Conservation (phyloP, 331 rosid genomes). For the Quercus phellos region DNA sequence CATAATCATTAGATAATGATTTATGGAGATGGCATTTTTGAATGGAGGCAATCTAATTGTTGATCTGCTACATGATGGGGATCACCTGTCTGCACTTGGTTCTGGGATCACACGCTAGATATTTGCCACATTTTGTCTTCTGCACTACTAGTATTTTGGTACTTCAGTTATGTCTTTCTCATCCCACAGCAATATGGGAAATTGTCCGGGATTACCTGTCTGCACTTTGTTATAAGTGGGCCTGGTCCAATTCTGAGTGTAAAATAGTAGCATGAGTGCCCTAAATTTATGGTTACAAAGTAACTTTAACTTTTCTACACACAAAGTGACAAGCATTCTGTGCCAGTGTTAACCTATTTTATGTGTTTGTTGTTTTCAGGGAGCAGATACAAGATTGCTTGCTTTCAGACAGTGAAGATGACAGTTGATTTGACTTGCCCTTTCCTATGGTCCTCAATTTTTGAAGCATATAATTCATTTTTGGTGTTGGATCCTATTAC, state of each 20-base stretch:
- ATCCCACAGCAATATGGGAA: neutral
- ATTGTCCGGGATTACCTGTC: no score
- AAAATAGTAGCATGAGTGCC: neutral
- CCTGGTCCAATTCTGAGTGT: neutral
- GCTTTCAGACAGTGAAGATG: constrained; percentile 70
- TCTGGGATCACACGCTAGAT: neutral
- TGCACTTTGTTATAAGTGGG: neutral
- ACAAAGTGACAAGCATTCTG: neutral
- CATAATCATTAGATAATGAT: neutral
- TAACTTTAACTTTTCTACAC: neutral
- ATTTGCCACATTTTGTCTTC: neutral
- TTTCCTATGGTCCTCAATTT: constrained; percentile 1
- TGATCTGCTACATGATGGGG: neutral
- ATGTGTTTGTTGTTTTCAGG: neutral
- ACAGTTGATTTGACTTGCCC: constrained; percentile 28
- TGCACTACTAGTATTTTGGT: neutral
- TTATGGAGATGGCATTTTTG: neutral
- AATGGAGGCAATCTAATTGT: neutral
- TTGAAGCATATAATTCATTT: neutral
- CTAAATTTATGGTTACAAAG: neutral
- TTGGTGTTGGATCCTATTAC: neutral
- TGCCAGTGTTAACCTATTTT: neutral
- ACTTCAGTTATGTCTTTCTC: neutral
- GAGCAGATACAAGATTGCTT: constrained; percentile 70
- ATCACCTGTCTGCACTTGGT: neutral